Evolutionary conservation across 306 rosid species (phyloP).

Genomic region (Trifolium fragiferum): DNA sequence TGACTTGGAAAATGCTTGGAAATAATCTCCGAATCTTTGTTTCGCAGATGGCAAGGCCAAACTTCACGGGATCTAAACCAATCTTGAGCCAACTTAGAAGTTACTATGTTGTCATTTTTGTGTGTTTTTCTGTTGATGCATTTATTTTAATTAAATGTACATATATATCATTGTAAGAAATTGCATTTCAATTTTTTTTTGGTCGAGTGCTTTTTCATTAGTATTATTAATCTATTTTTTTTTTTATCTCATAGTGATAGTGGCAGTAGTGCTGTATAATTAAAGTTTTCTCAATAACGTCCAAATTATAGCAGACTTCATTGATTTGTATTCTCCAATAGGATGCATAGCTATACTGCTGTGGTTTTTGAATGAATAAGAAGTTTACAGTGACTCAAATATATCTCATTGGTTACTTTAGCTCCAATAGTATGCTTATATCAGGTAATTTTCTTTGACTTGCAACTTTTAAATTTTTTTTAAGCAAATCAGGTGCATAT

Average conservation of each 20-base stretch:
- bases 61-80: conserved; percentile 75
- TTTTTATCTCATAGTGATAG: conserved; percentile 49
- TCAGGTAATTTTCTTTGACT: no score
- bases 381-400: conserved; percentile 13
- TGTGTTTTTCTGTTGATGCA: conserved; percentile 37
- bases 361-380: neutral
- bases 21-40: conserved; percentile 40
- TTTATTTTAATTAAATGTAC: conserved; percentile 68
- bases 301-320: conserved; percentile 47
- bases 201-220: conserved; percentile 16
- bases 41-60: conserved; percentile 98
- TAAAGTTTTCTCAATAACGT: conserved; percentile 53
- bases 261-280: conserved; percentile 50
- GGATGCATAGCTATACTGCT: neutral
- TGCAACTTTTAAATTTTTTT: no score
- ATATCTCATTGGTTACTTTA: conserved; percentile 18
- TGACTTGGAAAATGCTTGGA: conserved; percentile 23
- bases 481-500: no score
- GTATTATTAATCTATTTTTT: conserved; percentile 33
- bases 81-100: conserved; percentile 54
- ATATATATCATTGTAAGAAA: conserved; percentile 75
- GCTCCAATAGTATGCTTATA: neutral
- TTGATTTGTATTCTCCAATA: conserved; percentile 19
- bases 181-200: conserved; percentile 32
- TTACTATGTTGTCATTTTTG: conserved; percentile 47